Percentiles rank a stretch among this genome's conserved stretches.
These are phyloP conservation scores for Xylariales sp. DNA, from an alignment of 2,329 filamentous ascomycete species.

Conservation along the genomic window DNA sequence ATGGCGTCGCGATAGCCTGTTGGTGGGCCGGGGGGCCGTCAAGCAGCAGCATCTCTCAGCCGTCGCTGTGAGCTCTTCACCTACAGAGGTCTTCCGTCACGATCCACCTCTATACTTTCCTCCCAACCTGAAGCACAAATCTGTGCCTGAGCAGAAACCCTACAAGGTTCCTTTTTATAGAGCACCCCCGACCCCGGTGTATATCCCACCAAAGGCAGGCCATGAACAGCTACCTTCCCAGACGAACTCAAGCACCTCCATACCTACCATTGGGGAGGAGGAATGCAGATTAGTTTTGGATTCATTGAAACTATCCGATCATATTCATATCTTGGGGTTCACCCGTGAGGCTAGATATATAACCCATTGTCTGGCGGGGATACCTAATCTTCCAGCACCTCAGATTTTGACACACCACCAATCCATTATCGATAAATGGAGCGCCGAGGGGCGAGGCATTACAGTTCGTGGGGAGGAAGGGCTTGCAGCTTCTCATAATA, in stretches of 20 bases:
- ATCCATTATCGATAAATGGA: constrained; percentile 39
- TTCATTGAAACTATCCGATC: constrained; percentile 29
- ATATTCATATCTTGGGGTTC: constrained; percentile 58
- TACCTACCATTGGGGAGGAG: neutral
- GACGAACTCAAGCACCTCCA: neutral
- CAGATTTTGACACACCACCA: constrained; percentile 56
- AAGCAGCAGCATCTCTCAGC: constrained; percentile 16
- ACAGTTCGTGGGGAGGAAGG: constrained; percentile 36
- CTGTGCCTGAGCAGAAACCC: neutral
- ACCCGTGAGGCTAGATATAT: constrained; percentile 62
- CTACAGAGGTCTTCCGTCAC: constrained; percentile 12
- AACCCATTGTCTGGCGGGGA: constrained; percentile 57
- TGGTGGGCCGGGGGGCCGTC: constrained; percentile 31
- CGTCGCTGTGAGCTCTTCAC: constrained; percentile 14
- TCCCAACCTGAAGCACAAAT: neutral
- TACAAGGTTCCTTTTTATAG: constrained; percentile 2
- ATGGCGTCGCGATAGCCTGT: constrained; percentile 37
- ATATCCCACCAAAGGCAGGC: neutral
- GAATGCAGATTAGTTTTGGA: constrained; percentile 2
- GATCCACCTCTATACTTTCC: constrained; percentile 14
- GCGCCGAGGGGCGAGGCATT: constrained; percentile 37
- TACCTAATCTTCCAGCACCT: constrained; percentile 57
- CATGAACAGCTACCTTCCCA: constrained; percentile 2
- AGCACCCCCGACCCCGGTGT: constrained; percentile 2
- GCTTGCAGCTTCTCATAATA: constrained; percentile 15